A percentile compares a stretch with the other conserved stretches of the same genome.
Evolutionary conservation across 2,329 filamentous ascomycete species (phyloP).

Genomic region (Cytospora mali): DNA sequence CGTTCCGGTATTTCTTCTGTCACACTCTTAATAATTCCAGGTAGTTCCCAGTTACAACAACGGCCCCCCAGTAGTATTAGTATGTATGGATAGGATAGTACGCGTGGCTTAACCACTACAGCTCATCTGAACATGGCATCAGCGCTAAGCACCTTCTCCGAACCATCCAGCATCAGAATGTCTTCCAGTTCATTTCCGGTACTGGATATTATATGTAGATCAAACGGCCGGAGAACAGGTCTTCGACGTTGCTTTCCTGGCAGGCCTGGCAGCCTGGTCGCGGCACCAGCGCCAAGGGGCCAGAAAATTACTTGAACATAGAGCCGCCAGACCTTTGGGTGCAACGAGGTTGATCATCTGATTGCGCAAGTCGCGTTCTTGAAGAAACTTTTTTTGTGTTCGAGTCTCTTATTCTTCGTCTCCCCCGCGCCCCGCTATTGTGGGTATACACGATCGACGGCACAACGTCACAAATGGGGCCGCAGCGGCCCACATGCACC

Average conservation of each 20-base stretch:
- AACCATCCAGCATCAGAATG: background rate
- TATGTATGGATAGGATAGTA: background rate
- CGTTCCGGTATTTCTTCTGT: too few species aligned
- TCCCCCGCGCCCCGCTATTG: constrained; percentile 21
- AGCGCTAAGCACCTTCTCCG: too few species aligned
- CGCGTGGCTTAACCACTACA: background rate
- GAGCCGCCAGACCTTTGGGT: background rate
- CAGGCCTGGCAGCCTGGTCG: too few species aligned
- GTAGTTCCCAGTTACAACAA: too few species aligned
- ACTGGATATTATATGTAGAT: background rate
- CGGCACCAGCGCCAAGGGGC: background rate
- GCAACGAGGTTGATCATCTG: background rate
- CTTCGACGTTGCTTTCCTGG: background rate
- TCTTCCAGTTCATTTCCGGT: background rate
- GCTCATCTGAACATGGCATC: too few species aligned
- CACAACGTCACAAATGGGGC: constrained; percentile 25
- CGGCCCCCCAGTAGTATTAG: too few species aligned
- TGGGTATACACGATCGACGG: constrained; percentile 22
- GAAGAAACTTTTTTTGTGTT: background rate
- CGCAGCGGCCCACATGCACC: constrained; percentile 8
- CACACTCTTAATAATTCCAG: too few species aligned
- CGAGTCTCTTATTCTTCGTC: constrained; percentile 3
- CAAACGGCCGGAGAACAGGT: background rate
- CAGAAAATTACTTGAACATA: background rate
- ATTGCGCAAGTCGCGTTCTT: too few species aligned